Evolutionary conservation across 164 flowering plant genomes (phyloP), one percentile per base, ranked within the genome.

Genomic region (Dillenia turbinata): DNA sequence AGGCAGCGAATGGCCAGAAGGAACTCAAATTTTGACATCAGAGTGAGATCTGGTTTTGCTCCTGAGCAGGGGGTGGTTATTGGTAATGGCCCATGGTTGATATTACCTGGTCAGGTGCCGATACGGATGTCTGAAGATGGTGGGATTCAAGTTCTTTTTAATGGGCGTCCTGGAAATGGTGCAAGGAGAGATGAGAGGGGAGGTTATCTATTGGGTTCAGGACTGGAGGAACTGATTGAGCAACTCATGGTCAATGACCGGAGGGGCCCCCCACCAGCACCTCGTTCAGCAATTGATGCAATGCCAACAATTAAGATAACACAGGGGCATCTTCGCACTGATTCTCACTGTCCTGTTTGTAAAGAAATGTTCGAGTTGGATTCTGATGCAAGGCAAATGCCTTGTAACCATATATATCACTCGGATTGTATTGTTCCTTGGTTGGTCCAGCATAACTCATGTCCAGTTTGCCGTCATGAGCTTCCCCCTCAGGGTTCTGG

Each of bases 371-470:
- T 91, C 52, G 90, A 86, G 68, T 64, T 83, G 66, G 89, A 92
- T 7, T 67, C 83, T 17, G 85, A 83, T 73, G 94, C 86, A 9
- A 81, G 82, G 61, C 81, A 85, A 62, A 83, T 91, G 87, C 93
- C 97, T 2, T 91, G 95, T 66, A 76, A 83, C 56, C 97, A 90
- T 69, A 67, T 85, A 5, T 90, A 90, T 59, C 95, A 88, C 66
- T 72, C 88, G 8, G 96, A 87, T 60, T 92, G 97, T 60, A 92
- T 92, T 8, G 69, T 84, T 12, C 97, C 97, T 12, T 92, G 97
- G 97, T 75, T 92, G 54, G 83, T 78, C 62, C 89, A 84, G 74
- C 86, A 83, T 65, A 87, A 86, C 57, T 84, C 98, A 0, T 92
- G 96, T 71, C 98, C 98, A 3, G 94, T 87, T 53, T 91, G 97